phyloP scores from a whole-genome alignment of 2,329 filamentous ascomycete genomes.

The Clathrospora elynae region DNA sequence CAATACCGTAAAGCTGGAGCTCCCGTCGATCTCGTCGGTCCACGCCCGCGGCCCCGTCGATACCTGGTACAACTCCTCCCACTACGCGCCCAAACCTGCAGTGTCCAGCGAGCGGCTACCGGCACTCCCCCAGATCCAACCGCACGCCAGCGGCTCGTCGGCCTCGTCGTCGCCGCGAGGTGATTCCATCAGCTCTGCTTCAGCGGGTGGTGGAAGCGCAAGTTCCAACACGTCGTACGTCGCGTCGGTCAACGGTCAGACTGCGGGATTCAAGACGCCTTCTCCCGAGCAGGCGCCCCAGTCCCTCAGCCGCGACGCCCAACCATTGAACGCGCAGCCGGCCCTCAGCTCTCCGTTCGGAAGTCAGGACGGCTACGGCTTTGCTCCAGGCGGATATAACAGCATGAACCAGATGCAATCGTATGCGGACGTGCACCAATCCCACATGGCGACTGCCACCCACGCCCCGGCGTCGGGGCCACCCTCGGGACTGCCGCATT shows the following conservation, averaged over 20 bases:
- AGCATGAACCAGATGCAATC: conserved; percentile 81
- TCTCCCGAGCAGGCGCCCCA: conserved; percentile 68
- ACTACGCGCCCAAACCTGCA: conserved; percentile 67
- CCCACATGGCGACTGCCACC: conserved; percentile 78
- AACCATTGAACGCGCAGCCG: conserved; percentile 47
- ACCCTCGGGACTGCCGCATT: conserved; percentile 73
- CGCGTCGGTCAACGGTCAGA: conserved; percentile 58
- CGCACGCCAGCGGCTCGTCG: conserved; percentile 67
- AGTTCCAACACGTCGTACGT: conserved; percentile 63
- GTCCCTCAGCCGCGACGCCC: conserved; percentile 42
- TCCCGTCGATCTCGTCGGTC: conserved; percentile 83
- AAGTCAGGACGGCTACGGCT: conserved; percentile 47
- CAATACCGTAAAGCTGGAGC: conserved; percentile 90
- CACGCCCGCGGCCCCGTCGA: conserved; percentile 78
- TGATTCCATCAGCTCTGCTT: conserved; percentile 70
- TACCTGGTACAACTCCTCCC: conserved; percentile 72
- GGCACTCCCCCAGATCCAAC: conserved; percentile 70
- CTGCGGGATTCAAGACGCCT: conserved; percentile 73
- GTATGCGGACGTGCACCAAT: conserved; percentile 82
- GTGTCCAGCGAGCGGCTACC: conserved; percentile 76
- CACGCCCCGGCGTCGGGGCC: conserved; percentile 78
- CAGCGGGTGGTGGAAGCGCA: conserved; percentile 55
- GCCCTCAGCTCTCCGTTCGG: conserved; percentile 49
- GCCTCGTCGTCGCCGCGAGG: conserved; percentile 76
- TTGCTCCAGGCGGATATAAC: conserved; percentile 49